phyloP scores from a whole-genome alignment of 2,329 filamentous ascomycete genomes.

The Rutstroemia sp. region DNA sequence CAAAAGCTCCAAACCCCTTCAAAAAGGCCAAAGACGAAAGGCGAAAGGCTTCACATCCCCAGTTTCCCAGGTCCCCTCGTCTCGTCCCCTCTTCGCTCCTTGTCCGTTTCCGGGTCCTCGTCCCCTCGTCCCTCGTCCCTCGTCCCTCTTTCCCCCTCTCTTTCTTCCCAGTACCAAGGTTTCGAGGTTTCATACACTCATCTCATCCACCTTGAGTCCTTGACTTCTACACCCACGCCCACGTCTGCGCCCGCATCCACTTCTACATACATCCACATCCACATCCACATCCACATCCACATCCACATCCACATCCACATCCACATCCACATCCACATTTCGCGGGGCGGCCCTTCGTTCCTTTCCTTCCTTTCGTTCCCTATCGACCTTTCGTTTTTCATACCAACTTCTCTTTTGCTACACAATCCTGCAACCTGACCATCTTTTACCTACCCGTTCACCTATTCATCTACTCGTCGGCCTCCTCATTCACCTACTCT shows the following conservation, averaged over 20 bases:
- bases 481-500: background rate
- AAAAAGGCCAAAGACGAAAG: too few species aligned
- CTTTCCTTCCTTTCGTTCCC: background rate
- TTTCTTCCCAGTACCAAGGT: background rate
- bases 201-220: background rate
- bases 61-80: background rate
- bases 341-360: background rate
- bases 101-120: background rate
- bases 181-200: background rate
- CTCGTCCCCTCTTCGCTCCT: background rate
- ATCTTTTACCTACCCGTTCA: background rate
- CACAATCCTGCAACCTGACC: background rate
- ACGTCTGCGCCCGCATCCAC: too few species aligned
- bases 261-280: too few species aligned
- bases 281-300: background rate
- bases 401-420: background rate
- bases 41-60: background rate
- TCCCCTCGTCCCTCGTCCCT: background rate
- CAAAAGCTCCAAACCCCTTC: too few species aligned
- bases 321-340: background rate
- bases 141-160: background rate
- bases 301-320: too few species aligned
- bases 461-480: background rate
- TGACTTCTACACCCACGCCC: too few species aligned
- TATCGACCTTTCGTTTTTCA: conserved; percentile 3